These are phyloP conservation scores for Abelmoschus esculentus DNA, from an alignment of 345 rosid species.

Conservation along the genomic window DNA sequence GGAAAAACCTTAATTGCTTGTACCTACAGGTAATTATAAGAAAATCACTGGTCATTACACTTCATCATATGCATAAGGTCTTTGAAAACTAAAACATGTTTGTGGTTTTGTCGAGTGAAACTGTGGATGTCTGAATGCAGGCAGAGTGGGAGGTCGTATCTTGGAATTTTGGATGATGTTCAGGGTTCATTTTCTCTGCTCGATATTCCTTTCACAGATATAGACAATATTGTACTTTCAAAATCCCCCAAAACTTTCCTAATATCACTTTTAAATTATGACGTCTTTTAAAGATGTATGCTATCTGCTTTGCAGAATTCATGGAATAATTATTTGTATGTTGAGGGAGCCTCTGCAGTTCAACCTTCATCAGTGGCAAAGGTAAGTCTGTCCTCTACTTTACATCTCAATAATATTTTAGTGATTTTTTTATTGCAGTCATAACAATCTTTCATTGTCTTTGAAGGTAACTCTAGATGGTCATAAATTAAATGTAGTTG, in stretches of 20 bases:
- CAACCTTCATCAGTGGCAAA: constrained; percentile 82
- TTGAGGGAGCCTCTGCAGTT: constrained; percentile 84
- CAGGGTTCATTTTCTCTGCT: constrained; percentile 62
- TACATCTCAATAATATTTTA: not conserved
- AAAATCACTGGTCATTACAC: constrained; percentile 10
- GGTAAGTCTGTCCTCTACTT: constrained; percentile 26
- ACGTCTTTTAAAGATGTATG: constrained; percentile 3
- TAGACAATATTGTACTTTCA: constrained; percentile 56
- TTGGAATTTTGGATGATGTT: constrained; percentile 61
- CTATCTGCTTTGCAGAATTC: constrained; percentile 42
- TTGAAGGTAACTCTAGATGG: constrained; percentile 71
- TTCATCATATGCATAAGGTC: constrained; percentile 1
- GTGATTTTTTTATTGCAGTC: not conserved
- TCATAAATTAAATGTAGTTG: constrained; percentile 31
- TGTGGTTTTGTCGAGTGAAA: not conserved
- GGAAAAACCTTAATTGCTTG: constrained; percentile 65
- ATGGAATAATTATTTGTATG: constrained; percentile 54
- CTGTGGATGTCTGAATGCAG: constrained; percentile 37
- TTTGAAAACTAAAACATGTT: not conserved
- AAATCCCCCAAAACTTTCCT: constrained; percentile 12
- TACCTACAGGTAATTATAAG: constrained; percentile 59
- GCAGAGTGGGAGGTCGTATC: constrained; percentile 81
- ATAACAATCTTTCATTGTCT: constrained; percentile 1
- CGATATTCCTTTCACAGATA: constrained; percentile 82
- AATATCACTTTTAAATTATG: constrained; percentile 5